phyloP scores from a whole-genome alignment of 768 basidiomycete genomes.

The Kondoa subrosea region DNA sequence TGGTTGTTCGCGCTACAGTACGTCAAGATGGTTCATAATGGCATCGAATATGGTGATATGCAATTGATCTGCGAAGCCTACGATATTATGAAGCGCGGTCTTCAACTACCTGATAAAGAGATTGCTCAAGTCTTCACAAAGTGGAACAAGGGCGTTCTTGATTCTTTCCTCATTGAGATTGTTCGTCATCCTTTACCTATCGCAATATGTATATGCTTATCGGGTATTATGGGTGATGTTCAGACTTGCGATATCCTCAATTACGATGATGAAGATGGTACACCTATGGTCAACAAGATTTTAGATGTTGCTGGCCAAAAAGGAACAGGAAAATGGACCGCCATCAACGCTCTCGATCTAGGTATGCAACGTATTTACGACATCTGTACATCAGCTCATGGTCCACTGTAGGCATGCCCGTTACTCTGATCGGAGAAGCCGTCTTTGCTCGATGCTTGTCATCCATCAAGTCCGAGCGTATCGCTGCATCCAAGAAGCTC shows the following conservation, averaged over 20 bases:
- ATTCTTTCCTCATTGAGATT: constrained; percentile 98
- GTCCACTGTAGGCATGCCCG: constrained; percentile 37
- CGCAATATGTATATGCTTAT: neutral
- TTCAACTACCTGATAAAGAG: constrained; percentile 67
- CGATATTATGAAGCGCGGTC: constrained; percentile 92
- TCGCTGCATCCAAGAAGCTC: constrained; percentile 77
- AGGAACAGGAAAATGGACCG: constrained; percentile 99
- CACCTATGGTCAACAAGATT: constrained; percentile 79
- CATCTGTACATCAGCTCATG: constrained; percentile 15
- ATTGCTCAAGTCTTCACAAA: constrained; percentile 83
- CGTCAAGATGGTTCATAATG: constrained; percentile 99
- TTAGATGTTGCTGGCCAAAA: constrained; percentile 95
- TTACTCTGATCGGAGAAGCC: constrained; percentile 97
- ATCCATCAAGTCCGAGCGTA: constrained; percentile 87
- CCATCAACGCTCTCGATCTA: constrained; percentile 81
- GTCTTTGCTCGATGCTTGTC: constrained; percentile 98
- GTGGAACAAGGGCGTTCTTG: constrained; percentile 98
- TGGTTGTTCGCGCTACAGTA: constrained; percentile 48
- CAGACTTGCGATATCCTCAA: constrained; percentile 72
- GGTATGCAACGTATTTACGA: constrained; percentile 39
- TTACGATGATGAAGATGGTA: constrained; percentile 90
- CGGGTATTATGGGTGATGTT: neutral
- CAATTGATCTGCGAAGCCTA: constrained; percentile 97
- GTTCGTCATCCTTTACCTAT: constrained; percentile 29
- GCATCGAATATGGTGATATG: constrained; percentile 88